Evolutionary conservation across 2,329 filamentous ascomycete species (phyloP).

Genomic region (Fusarium sterilihyphosum): DNA sequence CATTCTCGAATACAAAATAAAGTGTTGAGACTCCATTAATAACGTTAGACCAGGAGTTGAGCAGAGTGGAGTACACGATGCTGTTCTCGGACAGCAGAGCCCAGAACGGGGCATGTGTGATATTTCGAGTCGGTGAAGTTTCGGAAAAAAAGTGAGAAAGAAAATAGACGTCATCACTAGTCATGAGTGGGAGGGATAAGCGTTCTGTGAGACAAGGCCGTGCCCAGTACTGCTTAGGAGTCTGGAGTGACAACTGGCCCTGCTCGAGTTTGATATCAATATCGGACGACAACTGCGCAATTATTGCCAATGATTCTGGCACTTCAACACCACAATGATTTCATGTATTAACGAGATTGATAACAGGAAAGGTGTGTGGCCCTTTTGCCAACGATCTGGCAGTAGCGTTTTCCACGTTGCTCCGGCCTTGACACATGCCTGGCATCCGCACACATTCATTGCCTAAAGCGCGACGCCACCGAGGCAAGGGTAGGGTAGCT

Average conservation of each 20-base stretch:
- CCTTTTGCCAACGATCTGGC: conserved; percentile 21
- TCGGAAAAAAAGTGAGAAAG: conserved; percentile 37
- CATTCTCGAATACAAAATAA: neutral
- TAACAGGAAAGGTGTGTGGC: conserved; percentile 30
- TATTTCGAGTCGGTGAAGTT: conserved; percentile 43
- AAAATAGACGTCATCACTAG: conserved; percentile 31
- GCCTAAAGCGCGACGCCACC: conserved; percentile 39
- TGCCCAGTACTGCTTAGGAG: neutral
- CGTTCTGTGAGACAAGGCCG: conserved; percentile 28
- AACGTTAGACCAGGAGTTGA: neutral
- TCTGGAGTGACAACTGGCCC: neutral
- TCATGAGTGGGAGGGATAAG: conserved; percentile 11
- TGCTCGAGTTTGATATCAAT: neutral
- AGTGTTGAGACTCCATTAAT: neutral
- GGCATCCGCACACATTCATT: conserved; percentile 27
- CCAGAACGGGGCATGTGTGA: conserved; percentile 25
- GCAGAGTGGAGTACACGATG: conserved; percentile 10
- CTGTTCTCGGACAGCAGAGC: neutral
- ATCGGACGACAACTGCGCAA: neutral
- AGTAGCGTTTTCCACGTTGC: conserved; percentile 33
- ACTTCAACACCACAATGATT: neutral
- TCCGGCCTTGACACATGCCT: conserved; percentile 24
- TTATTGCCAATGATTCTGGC: neutral
- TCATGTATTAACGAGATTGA: conserved; percentile 36
- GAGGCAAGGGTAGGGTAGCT: conserved; percentile 29